phyloP scores from a whole-genome alignment of 257 asterid genomes.

The Plantago ovata region DNA sequence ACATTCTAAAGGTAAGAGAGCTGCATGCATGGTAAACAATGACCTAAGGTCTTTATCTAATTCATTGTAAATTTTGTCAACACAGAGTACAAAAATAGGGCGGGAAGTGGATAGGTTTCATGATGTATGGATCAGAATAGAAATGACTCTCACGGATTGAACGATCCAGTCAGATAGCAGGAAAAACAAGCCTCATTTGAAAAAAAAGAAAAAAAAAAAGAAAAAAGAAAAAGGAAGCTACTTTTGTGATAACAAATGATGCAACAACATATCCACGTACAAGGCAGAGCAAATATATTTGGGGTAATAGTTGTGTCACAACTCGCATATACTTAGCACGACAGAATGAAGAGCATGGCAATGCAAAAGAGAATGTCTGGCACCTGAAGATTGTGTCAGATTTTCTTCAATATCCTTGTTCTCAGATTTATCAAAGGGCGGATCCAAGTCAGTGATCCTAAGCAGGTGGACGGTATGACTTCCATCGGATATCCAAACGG shows the following conservation, averaged over 20 bases:
- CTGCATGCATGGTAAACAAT: not conserved
- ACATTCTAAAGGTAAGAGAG: not conserved
- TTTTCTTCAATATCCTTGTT: slow-evolving; percentile 34
- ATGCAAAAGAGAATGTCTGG: slow-evolving; percentile 10
- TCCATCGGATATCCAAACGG: slow-evolving; percentile 83
- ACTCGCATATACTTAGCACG: slow-evolving; percentile 3
- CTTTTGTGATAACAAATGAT: not conserved
- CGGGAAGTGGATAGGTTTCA: not conserved
- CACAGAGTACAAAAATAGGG: not conserved
- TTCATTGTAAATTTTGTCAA: not conserved
- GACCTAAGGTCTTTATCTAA: no score
- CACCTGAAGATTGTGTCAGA: slow-evolving; percentile 52
- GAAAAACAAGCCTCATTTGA: no score
- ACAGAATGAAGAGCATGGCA: not conserved
- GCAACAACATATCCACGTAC: not conserved
- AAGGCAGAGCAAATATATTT: not conserved
- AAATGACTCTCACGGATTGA: no score
- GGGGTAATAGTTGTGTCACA: slow-evolving; percentile 1
- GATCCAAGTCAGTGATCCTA: slow-evolving; percentile 42
- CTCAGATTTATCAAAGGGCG: slow-evolving; percentile 37
- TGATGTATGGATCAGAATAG: not conserved
- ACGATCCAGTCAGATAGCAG: no score
- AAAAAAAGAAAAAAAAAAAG: no score
- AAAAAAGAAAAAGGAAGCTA: no score
- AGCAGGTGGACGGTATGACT: slow-evolving; percentile 57